A percentile compares a stretch with the other conserved stretches of the same genome.
phyloP scores from a whole-genome alignment of 2,329 filamentous ascomycete genomes.

The Ascochyta koolunga region DNA sequence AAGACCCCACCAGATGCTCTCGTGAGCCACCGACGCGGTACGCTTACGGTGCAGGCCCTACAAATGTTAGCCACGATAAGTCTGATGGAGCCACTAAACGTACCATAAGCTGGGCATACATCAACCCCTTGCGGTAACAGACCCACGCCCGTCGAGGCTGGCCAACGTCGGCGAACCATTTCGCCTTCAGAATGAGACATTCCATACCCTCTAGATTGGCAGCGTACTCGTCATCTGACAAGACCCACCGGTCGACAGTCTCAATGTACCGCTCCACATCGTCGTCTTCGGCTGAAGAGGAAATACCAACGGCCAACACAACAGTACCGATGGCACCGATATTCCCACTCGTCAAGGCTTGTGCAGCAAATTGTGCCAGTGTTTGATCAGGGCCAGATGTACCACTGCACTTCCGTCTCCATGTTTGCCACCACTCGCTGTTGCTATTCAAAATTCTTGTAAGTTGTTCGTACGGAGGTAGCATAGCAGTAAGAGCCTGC shows the following conservation, averaged over 20 bases:
- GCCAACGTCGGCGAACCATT: conserved; percentile 62
- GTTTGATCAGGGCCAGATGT: conserved; percentile 48
- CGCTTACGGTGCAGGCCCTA: conserved; percentile 50
- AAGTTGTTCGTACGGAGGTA: conserved; percentile 45
- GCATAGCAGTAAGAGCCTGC: conserved; percentile 41
- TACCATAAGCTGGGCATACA: conserved; percentile 60
- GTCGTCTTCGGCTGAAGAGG: conserved; percentile 49
- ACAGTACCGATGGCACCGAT: conserved; percentile 47
- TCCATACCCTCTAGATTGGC: conserved; percentile 61
- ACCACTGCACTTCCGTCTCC: conserved; percentile 51
- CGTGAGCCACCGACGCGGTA: conserved; percentile 38
- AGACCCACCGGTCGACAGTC: conserved; percentile 55
- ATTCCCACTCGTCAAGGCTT: conserved; percentile 52
- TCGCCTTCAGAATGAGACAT: conserved; percentile 57
- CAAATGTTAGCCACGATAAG: conserved; percentile 17
- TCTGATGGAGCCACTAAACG: conserved; percentile 20
- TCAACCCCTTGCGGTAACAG: conserved; percentile 57
- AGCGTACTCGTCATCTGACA: conserved; percentile 57
- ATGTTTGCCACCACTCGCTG: conserved; percentile 52
- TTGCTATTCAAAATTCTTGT: conserved; percentile 43
- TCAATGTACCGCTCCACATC: conserved; percentile 56
- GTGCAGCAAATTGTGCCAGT: conserved; percentile 51
- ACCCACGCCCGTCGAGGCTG: conserved; percentile 63
- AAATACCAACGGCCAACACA: conserved; percentile 48
- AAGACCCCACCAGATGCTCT: conserved; percentile 50